Conservation (phyloP, 1,284 basidiomycete genomes). For the Pseudozyma hubeiensis region DNA sequence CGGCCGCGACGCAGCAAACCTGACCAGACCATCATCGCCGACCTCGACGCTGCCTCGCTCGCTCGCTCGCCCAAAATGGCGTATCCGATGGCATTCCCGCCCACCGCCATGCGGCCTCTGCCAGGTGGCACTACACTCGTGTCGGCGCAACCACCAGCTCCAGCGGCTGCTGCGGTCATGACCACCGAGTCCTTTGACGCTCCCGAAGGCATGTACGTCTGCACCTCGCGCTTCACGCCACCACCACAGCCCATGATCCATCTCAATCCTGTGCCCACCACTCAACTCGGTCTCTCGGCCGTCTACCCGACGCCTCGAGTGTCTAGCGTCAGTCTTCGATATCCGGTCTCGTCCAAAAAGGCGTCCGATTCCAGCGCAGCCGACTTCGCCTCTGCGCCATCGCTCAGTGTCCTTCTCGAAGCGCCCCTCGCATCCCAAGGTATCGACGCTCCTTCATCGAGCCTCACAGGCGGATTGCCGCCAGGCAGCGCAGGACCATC, state of each 20-base stretch:
- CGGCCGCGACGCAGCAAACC: background rate
- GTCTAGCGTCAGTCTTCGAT: slow-evolving; percentile 40
- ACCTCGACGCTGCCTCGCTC: background rate
- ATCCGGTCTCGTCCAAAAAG: slow-evolving; percentile 29
- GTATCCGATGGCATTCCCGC: slow-evolving; percentile 36
- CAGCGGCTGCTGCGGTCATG: slow-evolving; percentile 36
- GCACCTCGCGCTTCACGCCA: slow-evolving; percentile 45
- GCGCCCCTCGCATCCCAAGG: slow-evolving; percentile 55
- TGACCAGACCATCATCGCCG: background rate
- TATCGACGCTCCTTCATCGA: slow-evolving; percentile 52
- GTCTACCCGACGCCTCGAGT: slow-evolving; percentile 47
- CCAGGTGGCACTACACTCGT: slow-evolving; percentile 30
- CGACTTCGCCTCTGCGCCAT: slow-evolving; percentile 10
- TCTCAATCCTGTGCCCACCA: slow-evolving; percentile 36
- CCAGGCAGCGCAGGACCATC: slow-evolving; percentile 38
- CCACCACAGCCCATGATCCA: slow-evolving; percentile 46
- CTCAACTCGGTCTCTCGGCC: slow-evolving; percentile 28
- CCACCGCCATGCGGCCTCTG: slow-evolving; percentile 25
- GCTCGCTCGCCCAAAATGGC: slow-evolving; percentile 18
- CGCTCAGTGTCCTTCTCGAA: slow-evolving; percentile 42
- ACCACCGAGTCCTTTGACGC: slow-evolving; percentile 51
- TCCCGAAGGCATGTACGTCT: slow-evolving; percentile 56
- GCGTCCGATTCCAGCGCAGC: slow-evolving; percentile 13
- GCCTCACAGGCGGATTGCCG: slow-evolving; percentile 49
- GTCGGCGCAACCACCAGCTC: slow-evolving; percentile 28